Conservation (phyloP, 2,329 filamentous ascomycete genomes). For the Diaporthe ilicicola region DNA sequence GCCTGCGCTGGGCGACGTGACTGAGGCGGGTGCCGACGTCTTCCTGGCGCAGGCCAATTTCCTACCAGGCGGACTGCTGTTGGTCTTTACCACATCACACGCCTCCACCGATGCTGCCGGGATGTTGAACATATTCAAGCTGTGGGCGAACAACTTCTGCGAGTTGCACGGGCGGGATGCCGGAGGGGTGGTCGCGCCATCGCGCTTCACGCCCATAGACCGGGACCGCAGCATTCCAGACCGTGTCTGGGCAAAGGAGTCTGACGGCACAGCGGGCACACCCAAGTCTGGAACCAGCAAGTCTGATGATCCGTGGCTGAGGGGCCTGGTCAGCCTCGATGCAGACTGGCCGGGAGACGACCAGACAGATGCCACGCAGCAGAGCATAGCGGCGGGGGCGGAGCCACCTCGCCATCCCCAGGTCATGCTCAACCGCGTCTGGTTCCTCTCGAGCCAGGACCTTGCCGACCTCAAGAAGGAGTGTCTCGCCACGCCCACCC, state of each 20-base stretch:
- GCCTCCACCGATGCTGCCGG: not conserved
- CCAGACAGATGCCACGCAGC: not conserved
- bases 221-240: not conserved
- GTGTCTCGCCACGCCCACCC: not conserved
- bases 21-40: not conserved
- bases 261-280: no score
- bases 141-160: not conserved
- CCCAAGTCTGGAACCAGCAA: not conserved
- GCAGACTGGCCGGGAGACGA: not conserved
- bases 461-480: not conserved
- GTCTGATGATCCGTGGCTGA: not conserved
- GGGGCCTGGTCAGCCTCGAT: not conserved
- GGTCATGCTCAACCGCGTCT: not conserved
- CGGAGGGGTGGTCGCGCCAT: not conserved
- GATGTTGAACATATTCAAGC: not conserved
- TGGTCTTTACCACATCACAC: not conserved
- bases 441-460: not conserved
- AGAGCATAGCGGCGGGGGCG: no score
- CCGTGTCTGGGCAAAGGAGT: not conserved
- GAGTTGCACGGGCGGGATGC: not conserved
- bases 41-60: not conserved
- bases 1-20: not conserved
- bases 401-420: not conserved
- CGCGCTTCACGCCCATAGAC: not conserved
- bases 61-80: not conserved